Base-by-base conservation (phyloP, 169 alveolate genomes). In the Plasmodium fragile region DNA sequence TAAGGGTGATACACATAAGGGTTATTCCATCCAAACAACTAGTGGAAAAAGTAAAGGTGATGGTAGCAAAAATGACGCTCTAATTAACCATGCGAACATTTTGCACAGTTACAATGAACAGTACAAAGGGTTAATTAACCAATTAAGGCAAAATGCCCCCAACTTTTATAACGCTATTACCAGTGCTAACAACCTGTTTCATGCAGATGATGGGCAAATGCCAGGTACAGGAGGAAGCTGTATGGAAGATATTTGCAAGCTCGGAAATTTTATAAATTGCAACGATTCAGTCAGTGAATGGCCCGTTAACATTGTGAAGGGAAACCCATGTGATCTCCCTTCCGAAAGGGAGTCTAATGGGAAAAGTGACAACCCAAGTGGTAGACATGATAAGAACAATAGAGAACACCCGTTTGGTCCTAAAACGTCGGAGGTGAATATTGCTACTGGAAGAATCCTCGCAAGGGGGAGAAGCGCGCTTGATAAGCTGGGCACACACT, bases 151-250 rank as follows among this genome's bases (percentile, higher is more conserved):
- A 5, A 89, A 49, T 36, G 43, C 80, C 13, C 94, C 94, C 18
- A 2, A 59, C 7, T 89, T 89, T 77, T 89, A 78, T 73, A 43
- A 78, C 22, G 65, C 89, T 39, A 65, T 89, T 32, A 49, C 77
- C 1, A 78, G 34, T 41, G 11, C 43, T 0, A 78, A 41, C 49
- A 70, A 78, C 81, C 11, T 89, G 41, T 89, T 59, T 78, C 55
- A 39, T 16, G 71, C 36, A 55, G 25, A 78, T 55, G 52, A 78
- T 16, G 52, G 41, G 80, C 1, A 49, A 49, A 49, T 0, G 13
- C 41, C 30, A 65, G 36, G 11, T 22, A 49, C 43, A 82, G 70
- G 41, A n/a, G 34, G 69, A 25, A 10, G 28, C 32, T 34, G 18
- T 69, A 49, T 82, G 18, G 72, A 30, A 10, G 32, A 82, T 6